Evolutionary conservation across 805 yeast species (phyloP), one percentile per base, ranked within the genome.

Genomic region (Suhomyces sp.): DNA sequence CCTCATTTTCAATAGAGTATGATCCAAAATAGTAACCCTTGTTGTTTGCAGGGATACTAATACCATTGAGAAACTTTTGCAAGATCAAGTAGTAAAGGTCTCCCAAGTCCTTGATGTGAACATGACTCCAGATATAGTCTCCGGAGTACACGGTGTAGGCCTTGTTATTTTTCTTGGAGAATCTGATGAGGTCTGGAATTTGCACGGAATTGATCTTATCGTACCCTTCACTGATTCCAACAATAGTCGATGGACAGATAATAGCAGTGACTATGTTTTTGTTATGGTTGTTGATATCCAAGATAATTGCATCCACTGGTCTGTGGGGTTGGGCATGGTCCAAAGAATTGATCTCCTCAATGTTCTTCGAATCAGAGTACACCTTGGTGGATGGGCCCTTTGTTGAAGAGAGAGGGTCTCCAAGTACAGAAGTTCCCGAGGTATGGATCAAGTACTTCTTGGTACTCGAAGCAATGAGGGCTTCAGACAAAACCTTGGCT

Each of bases 1-100:
- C 38, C 17, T 49, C 52, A 22, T 42, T 32, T 11, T 25, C 22
- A 7, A 36, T 4, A 12, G 32, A 16, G 20, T 43, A 47, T 5
- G 61, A 54, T 2, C 54, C 60, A 46, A 65, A 65, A 38, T 63
- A 64, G 39, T 60, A 63, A 5, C 71, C 71, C 7, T 55, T 30
- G 30, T 42, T 47, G 6, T 64, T 63, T 13, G 50, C 45, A 8
- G 56, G 56, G 28, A 63, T 42, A 6, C 42, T 25, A 25, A 47
- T 47, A 11, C 51, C 52, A 5, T 38, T 29, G 2, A 57, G 13
- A 11, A 61, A 37, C 27, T 47, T 53, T 5, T 44, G 15, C 13
- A 63, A 35, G 7, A 65, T 33, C 16, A 56, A 38, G 9, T 25
- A 22, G 43, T 57, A 63, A 27, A 63, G 48, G 2, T 48, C 47